A percentile compares a stretch with the other conserved stretches of the same genome.
Evolutionary conservation across 2,329 filamentous ascomycete species (phyloP).

Genomic region (Botryotinia convoluta): DNA sequence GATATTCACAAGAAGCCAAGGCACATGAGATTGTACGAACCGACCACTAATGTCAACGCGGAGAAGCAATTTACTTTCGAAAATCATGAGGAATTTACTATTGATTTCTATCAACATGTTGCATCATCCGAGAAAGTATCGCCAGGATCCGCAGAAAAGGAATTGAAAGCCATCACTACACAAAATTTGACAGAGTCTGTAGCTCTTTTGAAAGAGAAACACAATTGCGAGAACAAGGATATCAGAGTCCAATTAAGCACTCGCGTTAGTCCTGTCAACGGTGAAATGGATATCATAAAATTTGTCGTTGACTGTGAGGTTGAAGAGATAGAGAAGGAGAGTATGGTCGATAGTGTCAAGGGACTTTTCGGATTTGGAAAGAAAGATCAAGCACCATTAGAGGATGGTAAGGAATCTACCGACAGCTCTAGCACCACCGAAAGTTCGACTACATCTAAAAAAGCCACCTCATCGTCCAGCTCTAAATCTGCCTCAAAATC

Average conservation of each 20-base stretch:
- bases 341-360: conserved; percentile 90
- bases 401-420: conserved; percentile 53
- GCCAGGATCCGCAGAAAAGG: conserved; percentile 52
- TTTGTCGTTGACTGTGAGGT: conserved; percentile 84
- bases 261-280: conserved; percentile 68
- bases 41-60: conserved; percentile 70
- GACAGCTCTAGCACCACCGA: conserved; percentile 43
- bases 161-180: conserved; percentile 66
- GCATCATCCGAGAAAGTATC: conserved; percentile 44
- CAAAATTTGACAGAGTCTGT: conserved; percentile 84
- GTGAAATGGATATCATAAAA: conserved; percentile 73
- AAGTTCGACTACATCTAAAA: conserved; percentile 48
- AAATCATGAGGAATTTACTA: conserved; percentile 76
- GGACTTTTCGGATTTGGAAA: conserved; percentile 95
- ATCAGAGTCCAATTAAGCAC: conserved; percentile 79
- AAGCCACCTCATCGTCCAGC: conserved; percentile 46
- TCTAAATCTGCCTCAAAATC: conserved; percentile 41
- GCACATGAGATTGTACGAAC: conserved; percentile 79
- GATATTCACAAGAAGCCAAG: conserved; percentile 65
- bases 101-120: conserved; percentile 76
- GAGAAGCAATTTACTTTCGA: conserved; percentile 84
- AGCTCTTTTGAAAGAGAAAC: conserved; percentile 72
- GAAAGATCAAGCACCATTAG: conserved; percentile 72
- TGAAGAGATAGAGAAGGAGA: conserved; percentile 68
- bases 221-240: conserved; percentile 68